Evolutionary conservation across 345 rosid genomes (phyloP).

Genomic region (Gossypium stocksii): DNA sequence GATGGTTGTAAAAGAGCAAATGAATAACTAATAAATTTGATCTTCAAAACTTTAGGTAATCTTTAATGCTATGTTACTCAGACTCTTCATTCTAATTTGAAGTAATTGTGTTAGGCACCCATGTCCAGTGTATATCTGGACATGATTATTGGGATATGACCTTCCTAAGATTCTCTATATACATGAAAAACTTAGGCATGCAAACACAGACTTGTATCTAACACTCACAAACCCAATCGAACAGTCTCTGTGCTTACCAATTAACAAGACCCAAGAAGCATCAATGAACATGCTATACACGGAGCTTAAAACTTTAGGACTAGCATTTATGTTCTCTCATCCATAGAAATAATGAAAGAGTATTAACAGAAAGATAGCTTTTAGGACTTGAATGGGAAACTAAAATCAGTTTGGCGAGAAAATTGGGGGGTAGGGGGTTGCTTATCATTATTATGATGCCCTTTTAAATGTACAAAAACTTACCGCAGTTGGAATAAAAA

Average conservation of each 20-base stretch:
- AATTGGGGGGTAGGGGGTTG: not conserved
- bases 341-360: not conserved
- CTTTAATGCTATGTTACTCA: not conserved
- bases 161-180: not conserved
- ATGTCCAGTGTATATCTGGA: not conserved
- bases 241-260: not conserved
- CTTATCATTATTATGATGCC: not conserved
- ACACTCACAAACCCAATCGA: no score
- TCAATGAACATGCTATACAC: not conserved
- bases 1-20: not conserved
- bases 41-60: not conserved
- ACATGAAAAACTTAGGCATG: not conserved
- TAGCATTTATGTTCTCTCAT: not conserved
- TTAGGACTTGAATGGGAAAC: not conserved
- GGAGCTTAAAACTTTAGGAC: not conserved
- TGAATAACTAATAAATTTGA: not conserved
- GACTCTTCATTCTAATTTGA: not conserved
- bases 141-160: not conserved
- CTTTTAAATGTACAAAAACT: constrained; percentile 28
- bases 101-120: not conserved
- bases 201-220: not conserved
- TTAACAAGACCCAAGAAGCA: not conserved
- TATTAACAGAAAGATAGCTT: not conserved
- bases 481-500: constrained; percentile 66
- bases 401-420: not conserved